A percentile compares a stretch with the other conserved stretches of the same genome.
phyloP scores from a whole-genome alignment of 2,329 filamentous ascomycete species.

The Trichoderma atrobrunneum region DNA sequence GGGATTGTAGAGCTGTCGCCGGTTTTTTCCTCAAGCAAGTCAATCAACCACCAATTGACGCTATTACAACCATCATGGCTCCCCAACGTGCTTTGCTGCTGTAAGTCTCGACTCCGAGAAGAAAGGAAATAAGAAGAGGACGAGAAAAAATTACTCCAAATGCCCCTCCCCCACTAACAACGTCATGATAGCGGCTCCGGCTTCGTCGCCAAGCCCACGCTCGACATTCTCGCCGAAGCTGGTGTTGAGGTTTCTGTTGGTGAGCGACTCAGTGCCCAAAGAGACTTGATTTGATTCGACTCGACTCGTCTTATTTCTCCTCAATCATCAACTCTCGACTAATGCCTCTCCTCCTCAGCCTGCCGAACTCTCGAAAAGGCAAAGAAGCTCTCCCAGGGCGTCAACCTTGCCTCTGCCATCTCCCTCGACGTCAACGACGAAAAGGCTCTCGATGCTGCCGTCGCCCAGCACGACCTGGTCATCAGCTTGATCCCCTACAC shows the following conservation, averaged over 20 bases:
- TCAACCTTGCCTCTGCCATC: slow-evolving; percentile 72
- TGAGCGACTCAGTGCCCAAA: not conserved
- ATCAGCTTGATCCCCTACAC: slow-evolving; percentile 89
- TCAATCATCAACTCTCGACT: not conserved
- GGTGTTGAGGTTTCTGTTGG: slow-evolving; percentile 63
- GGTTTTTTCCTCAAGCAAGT: not conserved
- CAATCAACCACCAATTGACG: not conserved
- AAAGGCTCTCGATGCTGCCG: slow-evolving; percentile 72
- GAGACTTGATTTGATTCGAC: not conserved
- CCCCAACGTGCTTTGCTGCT: slow-evolving; percentile 3
- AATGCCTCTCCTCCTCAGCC: slow-evolving; percentile 43
- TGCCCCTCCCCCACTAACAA: slow-evolving; percentile 5
- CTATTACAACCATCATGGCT: not conserved
- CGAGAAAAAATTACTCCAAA: not conserved
- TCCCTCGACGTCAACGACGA: slow-evolving; percentile 80
- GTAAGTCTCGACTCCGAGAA: not conserved
- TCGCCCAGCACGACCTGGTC: slow-evolving; percentile 76
- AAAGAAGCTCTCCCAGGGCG: slow-evolving; percentile 68
- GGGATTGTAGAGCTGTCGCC: not conserved
- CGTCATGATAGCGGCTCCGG: not conserved
- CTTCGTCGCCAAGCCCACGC: slow-evolving; percentile 45
- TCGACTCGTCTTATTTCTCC: not conserved
- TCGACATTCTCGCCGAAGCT: slow-evolving; percentile 60
- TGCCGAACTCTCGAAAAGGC: slow-evolving; percentile 79
- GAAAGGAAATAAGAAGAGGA: not conserved